phyloP scores from a whole-genome alignment of 2,329 filamentous ascomycete genomes.

The Exserohilum rostratum region DNA sequence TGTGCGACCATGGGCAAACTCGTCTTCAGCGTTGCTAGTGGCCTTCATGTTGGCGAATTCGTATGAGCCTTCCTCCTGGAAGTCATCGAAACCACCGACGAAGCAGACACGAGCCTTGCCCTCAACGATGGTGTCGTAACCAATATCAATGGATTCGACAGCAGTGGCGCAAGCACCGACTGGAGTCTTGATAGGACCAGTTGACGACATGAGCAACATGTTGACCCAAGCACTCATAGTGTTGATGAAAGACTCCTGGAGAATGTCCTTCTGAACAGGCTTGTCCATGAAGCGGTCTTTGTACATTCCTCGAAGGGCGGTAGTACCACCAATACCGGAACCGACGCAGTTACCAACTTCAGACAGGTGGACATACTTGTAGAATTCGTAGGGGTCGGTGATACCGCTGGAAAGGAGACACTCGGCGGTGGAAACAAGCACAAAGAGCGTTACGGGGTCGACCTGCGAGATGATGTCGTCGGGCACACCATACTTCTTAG shows the following conservation, averaged over 20 bases:
- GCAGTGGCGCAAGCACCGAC: conserved; percentile 97
- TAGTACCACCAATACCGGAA: conserved; percentile 95
- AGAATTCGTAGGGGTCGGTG: conserved; percentile 99
- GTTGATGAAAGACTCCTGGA: conserved; percentile 99
- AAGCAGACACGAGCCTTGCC: conserved; percentile 98
- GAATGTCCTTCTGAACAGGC: conserved; percentile 96
- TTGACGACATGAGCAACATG: conserved; percentile 96
- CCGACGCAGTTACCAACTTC: conserved; percentile 98
- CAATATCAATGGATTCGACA: conserved; percentile 96
- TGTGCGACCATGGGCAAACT: conserved; percentile 93
- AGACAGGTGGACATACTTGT: conserved; percentile 98
- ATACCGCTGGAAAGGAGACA: conserved; percentile 91
- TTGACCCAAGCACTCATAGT: conserved; percentile 99
- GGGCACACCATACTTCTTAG: conserved; percentile 92
- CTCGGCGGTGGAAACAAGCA: conserved; percentile 92
- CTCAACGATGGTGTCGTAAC: conserved; percentile 97
- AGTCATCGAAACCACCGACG: conserved; percentile 98
- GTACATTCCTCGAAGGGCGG: conserved; percentile 95
- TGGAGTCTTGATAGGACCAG: conserved; percentile 97
- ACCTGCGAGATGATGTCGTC: conserved; percentile 98
- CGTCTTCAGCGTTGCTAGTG: conserved; percentile 96
- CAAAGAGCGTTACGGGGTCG: conserved; percentile 93
- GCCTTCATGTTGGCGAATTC: conserved; percentile 99
- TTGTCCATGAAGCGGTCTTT: conserved; percentile 96
- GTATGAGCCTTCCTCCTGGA: conserved; percentile 98